Conservation (phyloP, 345 rosid genomes). For the Pistacia atlantica region DNA sequence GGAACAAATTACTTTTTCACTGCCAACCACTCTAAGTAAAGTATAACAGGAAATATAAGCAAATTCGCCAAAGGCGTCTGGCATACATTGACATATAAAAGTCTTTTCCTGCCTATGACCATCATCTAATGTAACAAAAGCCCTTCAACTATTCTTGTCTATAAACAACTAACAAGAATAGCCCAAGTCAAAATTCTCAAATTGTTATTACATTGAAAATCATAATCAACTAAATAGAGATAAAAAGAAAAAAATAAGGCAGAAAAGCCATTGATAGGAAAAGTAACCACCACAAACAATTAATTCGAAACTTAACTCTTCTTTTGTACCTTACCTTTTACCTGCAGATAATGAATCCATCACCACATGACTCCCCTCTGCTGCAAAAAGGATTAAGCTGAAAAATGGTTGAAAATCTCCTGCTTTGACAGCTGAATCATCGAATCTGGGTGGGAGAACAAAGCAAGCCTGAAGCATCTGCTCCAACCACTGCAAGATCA, state of each 20-base stretch:
- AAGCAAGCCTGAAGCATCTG: constrained; percentile 91
- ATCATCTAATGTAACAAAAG: constrained; percentile 37
- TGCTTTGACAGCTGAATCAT: constrained; percentile 29
- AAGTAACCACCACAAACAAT: constrained; percentile 30
- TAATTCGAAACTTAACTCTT: constrained; percentile 24
- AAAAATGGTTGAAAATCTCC: constrained; percentile 18
- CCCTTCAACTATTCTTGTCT: constrained; percentile 34
- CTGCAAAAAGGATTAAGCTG: constrained; percentile 16
- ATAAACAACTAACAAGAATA: constrained; percentile 39
- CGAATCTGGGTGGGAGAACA: constrained; percentile 89
- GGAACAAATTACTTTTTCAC: not conserved
- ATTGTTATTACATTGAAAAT: constrained; percentile 37
- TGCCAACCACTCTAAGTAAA: not conserved
- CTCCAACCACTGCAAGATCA: constrained; percentile 81
- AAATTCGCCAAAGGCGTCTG: constrained; percentile 25
- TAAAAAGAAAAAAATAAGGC: not conserved
- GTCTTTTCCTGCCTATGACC: constrained; percentile 32
- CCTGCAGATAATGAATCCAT: constrained; percentile 19
- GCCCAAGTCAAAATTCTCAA: constrained; percentile 40
- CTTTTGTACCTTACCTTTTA: constrained; percentile 28
- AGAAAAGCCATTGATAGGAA: not conserved
- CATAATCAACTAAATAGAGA: constrained; percentile 29
- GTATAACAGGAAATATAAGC: constrained; percentile 14
- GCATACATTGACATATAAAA: constrained; percentile 26
- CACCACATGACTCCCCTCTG: not conserved